A percentile compares a stretch with the other conserved stretches of the same genome.
Conservation (phyloP, 495 filamentous ascomycete genomes). For the Trichocladium antarcticum region DNA sequence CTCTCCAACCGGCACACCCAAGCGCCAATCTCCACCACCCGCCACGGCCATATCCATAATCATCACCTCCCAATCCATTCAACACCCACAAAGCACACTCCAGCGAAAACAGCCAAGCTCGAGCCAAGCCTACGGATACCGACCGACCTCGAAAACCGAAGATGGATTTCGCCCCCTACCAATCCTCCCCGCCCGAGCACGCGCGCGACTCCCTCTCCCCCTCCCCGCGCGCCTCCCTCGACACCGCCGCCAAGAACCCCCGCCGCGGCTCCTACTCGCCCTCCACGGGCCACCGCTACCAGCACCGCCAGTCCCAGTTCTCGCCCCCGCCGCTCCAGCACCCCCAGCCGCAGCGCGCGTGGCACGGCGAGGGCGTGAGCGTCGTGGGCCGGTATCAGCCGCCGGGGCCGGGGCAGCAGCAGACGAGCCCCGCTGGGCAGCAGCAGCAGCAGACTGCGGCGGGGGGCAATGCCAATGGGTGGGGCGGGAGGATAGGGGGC, state of each 20-base stretch:
- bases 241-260: constrained; percentile 8
- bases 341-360: constrained; percentile 40
- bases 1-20: background rate
- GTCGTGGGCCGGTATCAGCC: constrained; percentile 14
- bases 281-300: constrained; percentile 20
- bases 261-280: constrained; percentile 39
- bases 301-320: constrained; percentile 27
- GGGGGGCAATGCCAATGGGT: background rate
- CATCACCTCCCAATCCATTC: too few relatives aligned
- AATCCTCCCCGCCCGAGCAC: constrained; percentile 72
- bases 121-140: too few relatives aligned
- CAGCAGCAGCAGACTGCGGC: background rate
- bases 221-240: constrained; percentile 43
- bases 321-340: constrained; percentile 40
- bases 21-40: too few relatives aligned
- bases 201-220: constrained; percentile 52
- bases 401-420: too few relatives aligned
- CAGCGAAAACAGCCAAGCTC: too few relatives aligned
- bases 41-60: too few relatives aligned
- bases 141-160: background rate
- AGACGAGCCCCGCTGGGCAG: constrained; percentile 8
- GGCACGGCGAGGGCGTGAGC: constrained; percentile 25
- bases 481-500: background rate
- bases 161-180: constrained; percentile 96
- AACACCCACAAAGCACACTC: too few relatives aligned